These are phyloP conservation scores for Aureobasidium sp. DNA, from an alignment of 2,329 filamentous ascomycete species.

Conservation along the genomic window DNA sequence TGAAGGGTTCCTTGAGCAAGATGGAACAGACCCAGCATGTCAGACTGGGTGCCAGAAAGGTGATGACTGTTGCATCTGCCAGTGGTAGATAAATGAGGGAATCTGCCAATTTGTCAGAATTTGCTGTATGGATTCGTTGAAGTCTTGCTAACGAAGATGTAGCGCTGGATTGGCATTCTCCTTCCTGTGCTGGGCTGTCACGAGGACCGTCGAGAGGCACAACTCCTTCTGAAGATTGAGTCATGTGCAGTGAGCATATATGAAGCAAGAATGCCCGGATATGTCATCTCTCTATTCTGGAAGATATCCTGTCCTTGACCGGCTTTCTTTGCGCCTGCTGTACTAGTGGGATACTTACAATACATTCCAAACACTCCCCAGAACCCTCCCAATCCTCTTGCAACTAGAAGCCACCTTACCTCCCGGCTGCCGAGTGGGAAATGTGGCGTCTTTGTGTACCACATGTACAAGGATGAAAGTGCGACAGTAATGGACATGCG, in stretches of 20 bases:
- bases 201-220: too few relatives aligned
- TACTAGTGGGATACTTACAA: too few relatives aligned
- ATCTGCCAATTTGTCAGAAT: conserved; percentile 32
- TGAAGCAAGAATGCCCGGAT: too few relatives aligned
- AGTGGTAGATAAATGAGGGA: conserved; percentile 72
- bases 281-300: too few relatives aligned
- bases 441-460: conserved; percentile 57
- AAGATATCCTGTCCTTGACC: too few relatives aligned
- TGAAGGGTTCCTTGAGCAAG: conserved; percentile 70
- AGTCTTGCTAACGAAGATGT: conserved; percentile 4
- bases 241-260: too few relatives aligned
- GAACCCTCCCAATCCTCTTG: conserved; percentile 63
- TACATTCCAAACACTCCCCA: conserved; percentile 76
- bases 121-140: too few relatives aligned
- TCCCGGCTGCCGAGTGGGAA: conserved; percentile 63
- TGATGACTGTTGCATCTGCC: conserved; percentile 82
- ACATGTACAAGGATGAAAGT: conserved; percentile 66
- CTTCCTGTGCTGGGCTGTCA: too few relatives aligned
- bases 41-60: conserved; percentile 73
- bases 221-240: too few relatives aligned
- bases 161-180: too few relatives aligned
- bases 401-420: conserved; percentile 60
- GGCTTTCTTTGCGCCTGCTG: neutral
- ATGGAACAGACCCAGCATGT: conserved; percentile 75
- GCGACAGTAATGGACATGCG: conserved; percentile 69